These are phyloP conservation scores for Pseudocercospora cruenta DNA, from an alignment of 2,329 filamentous ascomycete genomes.

Conservation along the genomic window DNA sequence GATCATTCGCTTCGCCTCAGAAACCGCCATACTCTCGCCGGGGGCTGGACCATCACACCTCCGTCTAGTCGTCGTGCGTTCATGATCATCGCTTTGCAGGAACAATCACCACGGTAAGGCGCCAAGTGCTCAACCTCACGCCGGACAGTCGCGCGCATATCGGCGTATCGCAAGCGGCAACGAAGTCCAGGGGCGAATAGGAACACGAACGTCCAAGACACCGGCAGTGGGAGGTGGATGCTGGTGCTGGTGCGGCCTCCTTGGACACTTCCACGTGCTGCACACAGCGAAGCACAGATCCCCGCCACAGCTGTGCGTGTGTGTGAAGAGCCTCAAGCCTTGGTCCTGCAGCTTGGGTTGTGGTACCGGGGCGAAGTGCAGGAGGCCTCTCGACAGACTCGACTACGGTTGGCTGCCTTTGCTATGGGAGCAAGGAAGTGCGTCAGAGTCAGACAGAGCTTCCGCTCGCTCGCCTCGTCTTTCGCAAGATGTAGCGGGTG, in stretches of 20 bases:
- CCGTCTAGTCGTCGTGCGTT: conserved; percentile 5
- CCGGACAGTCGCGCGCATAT: background rate
- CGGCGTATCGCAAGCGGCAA: background rate
- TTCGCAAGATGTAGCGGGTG: background rate
- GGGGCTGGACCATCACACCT: background rate
- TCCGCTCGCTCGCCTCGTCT: conserved; percentile 18
- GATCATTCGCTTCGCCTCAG: background rate
- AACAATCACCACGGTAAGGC: background rate
- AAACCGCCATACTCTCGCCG: background rate
- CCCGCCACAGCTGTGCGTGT: conserved; percentile 11
- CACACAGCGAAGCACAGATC: background rate
- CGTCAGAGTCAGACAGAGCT: conserved; percentile 8
- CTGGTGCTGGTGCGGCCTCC: background rate
- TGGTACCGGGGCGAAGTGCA: conserved; percentile 19
- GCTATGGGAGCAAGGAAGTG: conserved; percentile 9
- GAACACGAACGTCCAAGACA: conserved; percentile 12
- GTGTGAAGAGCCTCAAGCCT: conserved; percentile 5
- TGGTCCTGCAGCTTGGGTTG: background rate
- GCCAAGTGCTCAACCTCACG: background rate
- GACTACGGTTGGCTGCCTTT: conserved; percentile 20
- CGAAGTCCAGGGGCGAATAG: background rate
- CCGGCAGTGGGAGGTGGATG: conserved; percentile 14
- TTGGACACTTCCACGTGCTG: conserved; percentile 16
- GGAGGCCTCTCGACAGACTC: background rate
- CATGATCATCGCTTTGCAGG: conserved; percentile 21